Evolutionary conservation across 129 eudicot species (phyloP), one percentile per base, ranked within the genome.

Genomic region (Apium graveolens): DNA sequence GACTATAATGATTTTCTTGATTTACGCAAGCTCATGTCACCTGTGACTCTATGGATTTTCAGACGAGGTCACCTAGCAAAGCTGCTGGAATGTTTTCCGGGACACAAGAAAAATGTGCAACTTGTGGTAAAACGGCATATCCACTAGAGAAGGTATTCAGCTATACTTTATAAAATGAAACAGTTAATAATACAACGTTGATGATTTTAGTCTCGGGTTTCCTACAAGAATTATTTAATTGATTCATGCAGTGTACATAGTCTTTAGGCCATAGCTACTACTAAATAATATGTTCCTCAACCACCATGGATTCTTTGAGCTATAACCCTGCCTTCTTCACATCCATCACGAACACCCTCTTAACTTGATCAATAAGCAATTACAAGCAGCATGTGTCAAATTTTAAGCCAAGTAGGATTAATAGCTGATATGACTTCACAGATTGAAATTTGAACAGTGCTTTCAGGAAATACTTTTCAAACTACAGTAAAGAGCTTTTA

Each of bases 81-180:
- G 99, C 99, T 84, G 99, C 99, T 31, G 85, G 96, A 81, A 95
- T 92, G 99, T 95, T 95, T 86, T 95, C 99, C 14, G 96, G 99
- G 82, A 95, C 99, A 51, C 99, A 91, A 81, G 99, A 95, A 20
- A 95, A 95, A 78, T 95, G 99, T 63, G 91, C 97, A 44, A 92
- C 97, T 70, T 95, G 99, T 73, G 93, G 92, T 62, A 95, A 95
- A 90, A 95, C 99, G 32, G 99, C 96, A 75, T 95, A 95, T 80
- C 99, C 99, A 68, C 81, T 95, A 24, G 99, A 95, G 80, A 95
- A 95, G 99, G 99, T 95, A 91, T 32, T 21, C 4, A 13, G 18
- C 44, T 35, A 3, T 32, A 3, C 27, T 70, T 7, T 51, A 34
- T 16, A 55, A 41, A 72, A 21, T 35, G 21, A 27, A 38, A 21